Conservation (phyloP, 2,329 filamentous ascomycete species). For the Diaporthe velutina region DNA sequence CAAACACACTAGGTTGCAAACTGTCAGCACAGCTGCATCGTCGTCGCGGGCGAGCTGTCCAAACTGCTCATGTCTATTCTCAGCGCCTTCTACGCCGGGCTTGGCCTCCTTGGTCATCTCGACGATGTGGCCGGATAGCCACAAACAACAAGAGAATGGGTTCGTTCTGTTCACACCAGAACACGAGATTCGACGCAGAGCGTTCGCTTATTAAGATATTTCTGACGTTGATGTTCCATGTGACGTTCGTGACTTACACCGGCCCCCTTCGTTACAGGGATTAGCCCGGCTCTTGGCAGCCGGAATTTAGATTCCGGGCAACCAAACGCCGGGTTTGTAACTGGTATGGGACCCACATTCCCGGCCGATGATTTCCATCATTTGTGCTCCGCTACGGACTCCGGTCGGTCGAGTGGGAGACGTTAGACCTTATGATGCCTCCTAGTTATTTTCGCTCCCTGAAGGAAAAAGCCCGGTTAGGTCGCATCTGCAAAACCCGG, state of each 20-base stretch:
- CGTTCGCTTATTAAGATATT: background rate
- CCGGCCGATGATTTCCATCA: background rate
- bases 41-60: background rate
- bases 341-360: background rate
- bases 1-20: conserved; percentile 40
- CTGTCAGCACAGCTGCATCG: conserved; percentile 30
- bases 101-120: background rate
- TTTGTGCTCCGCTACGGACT: background rate
- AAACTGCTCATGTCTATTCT: background rate
- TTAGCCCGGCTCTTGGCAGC: background rate
- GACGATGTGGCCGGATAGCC: background rate
- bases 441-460: too few relatives aligned
- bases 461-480: background rate
- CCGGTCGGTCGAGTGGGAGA: background rate
- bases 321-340: background rate
- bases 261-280: background rate
- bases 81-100: background rate
- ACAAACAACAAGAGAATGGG: too few relatives aligned
- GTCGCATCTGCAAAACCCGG: background rate
- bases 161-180: too few relatives aligned
- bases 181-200: background rate
- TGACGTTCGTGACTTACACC: background rate
- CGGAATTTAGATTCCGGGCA: background rate
- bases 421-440: background rate
- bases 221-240: background rate